A percentile compares a stretch with the other conserved stretches of the same genome.
These are phyloP conservation scores for Spongispora temasekensis DNA, from an alignment of 1,284 basidiomycete genomes.

Conservation along the genomic window DNA sequence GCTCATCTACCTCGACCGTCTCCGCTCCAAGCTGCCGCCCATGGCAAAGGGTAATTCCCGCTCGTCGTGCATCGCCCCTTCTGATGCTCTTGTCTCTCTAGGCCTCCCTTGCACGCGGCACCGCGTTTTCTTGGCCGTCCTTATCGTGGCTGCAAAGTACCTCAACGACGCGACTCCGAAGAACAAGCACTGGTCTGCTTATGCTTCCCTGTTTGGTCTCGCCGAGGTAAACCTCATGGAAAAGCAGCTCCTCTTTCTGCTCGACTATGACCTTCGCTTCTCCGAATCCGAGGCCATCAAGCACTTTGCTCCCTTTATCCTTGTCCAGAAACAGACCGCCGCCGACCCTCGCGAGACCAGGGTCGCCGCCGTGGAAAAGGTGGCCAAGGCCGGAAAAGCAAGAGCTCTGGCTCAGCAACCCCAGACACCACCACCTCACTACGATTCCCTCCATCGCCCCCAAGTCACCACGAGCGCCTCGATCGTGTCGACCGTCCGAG, in stretches of 20 bases:
- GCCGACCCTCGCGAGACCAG: conserved; percentile 43
- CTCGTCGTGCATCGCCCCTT: conserved; percentile 1
- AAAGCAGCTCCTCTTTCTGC: conserved; percentile 85
- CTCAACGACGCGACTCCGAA: conserved; percentile 96
- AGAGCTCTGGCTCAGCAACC: conserved; percentile 52
- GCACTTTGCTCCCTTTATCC: conserved; percentile 66
- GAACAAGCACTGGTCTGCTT: conserved; percentile 91
- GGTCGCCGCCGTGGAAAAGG: conserved; percentile 59
- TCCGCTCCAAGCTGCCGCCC: conserved; percentile 78
- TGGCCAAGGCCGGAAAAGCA: conserved; percentile 55
- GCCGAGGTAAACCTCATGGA: conserved; percentile 96
- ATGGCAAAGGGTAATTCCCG: conserved; percentile 75
- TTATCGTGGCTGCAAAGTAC: conserved; percentile 97
- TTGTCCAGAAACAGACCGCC: conserved; percentile 16
- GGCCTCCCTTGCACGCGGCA: conserved; percentile 92
- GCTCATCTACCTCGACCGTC: conserved; percentile 89
- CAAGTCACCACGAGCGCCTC: conserved; percentile 27
- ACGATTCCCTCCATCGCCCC: conserved; percentile 34
- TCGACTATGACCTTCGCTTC: conserved; percentile 90
- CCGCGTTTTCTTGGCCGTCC: conserved; percentile 92
- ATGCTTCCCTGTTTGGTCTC: conserved; percentile 75
- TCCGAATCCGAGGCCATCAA: conserved; percentile 73
- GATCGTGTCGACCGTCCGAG: conserved; percentile 50
- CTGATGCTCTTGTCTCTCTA: conserved; percentile 32
- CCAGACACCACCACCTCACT: conserved; percentile 45